Base-by-base conservation (phyloP, 345 rosid genomes). In the Heritiera littoralis region DNA sequence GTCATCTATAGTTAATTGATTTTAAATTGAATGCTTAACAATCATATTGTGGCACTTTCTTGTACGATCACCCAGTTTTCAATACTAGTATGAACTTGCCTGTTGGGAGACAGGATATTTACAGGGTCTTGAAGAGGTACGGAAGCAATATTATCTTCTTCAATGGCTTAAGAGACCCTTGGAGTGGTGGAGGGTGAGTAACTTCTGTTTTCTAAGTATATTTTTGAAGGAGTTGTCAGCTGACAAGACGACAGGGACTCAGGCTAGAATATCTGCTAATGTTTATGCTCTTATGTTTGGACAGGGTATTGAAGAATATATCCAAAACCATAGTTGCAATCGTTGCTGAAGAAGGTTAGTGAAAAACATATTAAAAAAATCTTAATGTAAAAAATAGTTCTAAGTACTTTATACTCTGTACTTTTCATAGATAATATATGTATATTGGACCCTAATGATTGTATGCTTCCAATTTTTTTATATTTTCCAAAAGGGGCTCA, bases 101-200 rank as follows among this genome's bases (percentile, higher is more conserved):
- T 40, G n/a, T 59, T 73, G 65, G 61, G 60, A 49, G 12, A 66
- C 86, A 89, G 93, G 75, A 86, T 55, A 87, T 91, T 55, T 67
- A 78, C 79, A 78, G 81, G 75, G 84, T 84, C 3, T 81, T 91
- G 85, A 89, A 65, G 75, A 88, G 91, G 73, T 86, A 80, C 70
- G 93, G 84, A 3, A 89, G 92, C 82, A 91, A 89, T 45, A 88
- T 91, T 9, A 88, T 89, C 81, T 88, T 91, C 89, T 91, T 87
- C 72, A 91, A 91, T 82, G 95, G 93, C 58, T 76, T 89, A 78
- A 86, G 93, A 85, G 95, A 89, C 72, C 95, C 95, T 56, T 88
- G 93, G 95, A 91, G 92, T 51, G 92, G 88, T 58, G 95, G 93
- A 80, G 93, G 92, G 90, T 78, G 93, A 90, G 90, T 78, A 70